Evolutionary conservation across 2,329 filamentous ascomycete genomes (phyloP), one percentile per base, ranked within the genome.

Genomic region (Pyricularia pennisetigena): DNA sequence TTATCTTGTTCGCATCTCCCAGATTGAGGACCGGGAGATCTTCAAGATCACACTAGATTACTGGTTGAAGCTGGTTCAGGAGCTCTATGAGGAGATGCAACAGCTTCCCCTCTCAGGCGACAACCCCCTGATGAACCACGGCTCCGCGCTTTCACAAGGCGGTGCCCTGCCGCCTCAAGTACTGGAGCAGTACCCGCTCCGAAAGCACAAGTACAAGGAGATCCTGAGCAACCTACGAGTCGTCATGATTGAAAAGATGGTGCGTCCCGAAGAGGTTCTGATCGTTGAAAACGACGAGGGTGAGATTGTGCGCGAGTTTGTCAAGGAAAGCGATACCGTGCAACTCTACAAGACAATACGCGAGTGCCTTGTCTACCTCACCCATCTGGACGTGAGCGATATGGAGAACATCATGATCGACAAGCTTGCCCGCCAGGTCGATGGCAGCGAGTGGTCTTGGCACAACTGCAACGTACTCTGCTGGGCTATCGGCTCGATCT

Each of bases 201-300:
- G 96, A 70, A 99, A 99, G 83, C 94, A 99, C 85, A 98, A 97
- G 81, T 99, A 98, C 79, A 90, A 90, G 72, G 93, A 97, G 76
- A 91, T 99, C 24, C 82, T 99, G 66, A 94, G 94, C 10, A 98
- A 97, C 78, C 84, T 99, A 69, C 90, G 95, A 72, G 91, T 94
- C 28, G 95, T 99, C 72, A 99, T 99, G 95, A 98, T 99, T 71
- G 95, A 99, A 82, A 97, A 97, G 84, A 99, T 99, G 95, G 95
- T 99, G 35, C 88, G 94, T 62, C 95, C 95, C 0, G 95, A 99
- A 80, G 96, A 99, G 80, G 96, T 99, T 9, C 80, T 99, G 73
- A 96, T 99, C 75, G 95, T 99, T n/a, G 95, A 99, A 80, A 99
- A 99, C 78, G 95, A 99, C 71, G 95, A 99, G 79, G 95, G 96